These are phyloP conservation scores for Paramecium octaurelia DNA, from an alignment of 73 alveolate species.

Conservation along the genomic window DNA sequence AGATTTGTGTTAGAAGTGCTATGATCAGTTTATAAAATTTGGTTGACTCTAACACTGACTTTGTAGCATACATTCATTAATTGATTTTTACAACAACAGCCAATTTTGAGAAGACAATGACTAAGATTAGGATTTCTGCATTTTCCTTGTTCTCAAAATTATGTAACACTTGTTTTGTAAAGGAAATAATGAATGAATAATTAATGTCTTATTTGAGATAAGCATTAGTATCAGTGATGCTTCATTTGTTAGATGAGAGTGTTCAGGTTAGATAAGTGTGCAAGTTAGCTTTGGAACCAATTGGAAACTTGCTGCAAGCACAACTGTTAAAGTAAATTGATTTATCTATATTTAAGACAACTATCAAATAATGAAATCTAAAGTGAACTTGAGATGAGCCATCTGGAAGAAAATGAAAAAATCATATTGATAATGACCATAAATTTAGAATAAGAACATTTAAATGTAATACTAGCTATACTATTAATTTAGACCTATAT, in stretches of 20 bases:
- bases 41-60: neutral
- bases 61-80: neutral
- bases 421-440: neutral
- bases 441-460: slow-evolving; percentile 22
- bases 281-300: neutral
- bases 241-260: slow-evolving; percentile 40
- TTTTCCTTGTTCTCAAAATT: slow-evolving; percentile 19
- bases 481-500: neutral
- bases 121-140: slow-evolving; percentile 34
- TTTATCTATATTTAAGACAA: neutral
- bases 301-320: neutral
- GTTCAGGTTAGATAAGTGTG: slow-evolving; percentile 40
- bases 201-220: neutral
- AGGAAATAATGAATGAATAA: slow-evolving; percentile 2
- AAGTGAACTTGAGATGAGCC: neutral
- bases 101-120: neutral
- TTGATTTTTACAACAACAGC: slow-evolving; percentile 19
- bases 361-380: slow-evolving; percentile 1
- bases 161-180: slow-evolving; percentile 7
- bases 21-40: slow-evolving; percentile 34
- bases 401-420: slow-evolving; percentile 40
- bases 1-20: neutral
- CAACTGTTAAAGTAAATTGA: neutral
- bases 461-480: neutral
- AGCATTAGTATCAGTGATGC: slow-evolving; percentile 31